Evolutionary conservation across 495 filamentous ascomycete species (phyloP).

Genomic region (Paragyromitra xinjiangensis): DNA sequence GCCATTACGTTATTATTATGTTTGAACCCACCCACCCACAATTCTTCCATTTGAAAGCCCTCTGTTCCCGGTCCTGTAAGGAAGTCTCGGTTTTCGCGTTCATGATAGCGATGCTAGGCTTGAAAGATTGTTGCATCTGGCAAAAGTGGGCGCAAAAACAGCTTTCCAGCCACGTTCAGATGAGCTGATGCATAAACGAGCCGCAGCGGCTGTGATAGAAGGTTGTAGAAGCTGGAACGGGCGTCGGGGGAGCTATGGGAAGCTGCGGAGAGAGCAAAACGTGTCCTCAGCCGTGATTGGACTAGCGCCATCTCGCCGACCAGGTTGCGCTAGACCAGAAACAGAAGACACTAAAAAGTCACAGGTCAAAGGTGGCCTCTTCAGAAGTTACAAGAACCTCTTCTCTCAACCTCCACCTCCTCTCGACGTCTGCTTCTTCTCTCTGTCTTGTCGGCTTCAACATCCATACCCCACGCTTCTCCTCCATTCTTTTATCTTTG

Average conservation of each 20-base stretch:
- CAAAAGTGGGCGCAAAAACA: background rate
- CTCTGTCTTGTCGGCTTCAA: slow-evolving; percentile 29
- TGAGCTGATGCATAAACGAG: slow-evolving; percentile 45
- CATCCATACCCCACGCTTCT: slow-evolving; percentile 21
- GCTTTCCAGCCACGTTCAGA: background rate
- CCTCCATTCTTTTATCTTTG: slow-evolving; percentile 14
- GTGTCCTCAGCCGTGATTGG: slow-evolving; percentile 48
- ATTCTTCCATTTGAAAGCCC: background rate
- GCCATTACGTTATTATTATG: background rate
- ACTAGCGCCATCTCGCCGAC: slow-evolving; percentile 35
- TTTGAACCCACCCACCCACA: background rate
- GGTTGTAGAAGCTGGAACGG: slow-evolving; percentile 40
- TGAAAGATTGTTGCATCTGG: background rate
- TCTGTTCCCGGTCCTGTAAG: background rate
- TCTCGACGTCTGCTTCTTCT: slow-evolving; percentile 25
- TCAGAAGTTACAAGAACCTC: slow-evolving; percentile 54
- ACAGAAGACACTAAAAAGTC: slow-evolving; percentile 40
- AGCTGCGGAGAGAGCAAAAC: slow-evolving; percentile 37
- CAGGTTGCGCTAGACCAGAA: slow-evolving; percentile 34
- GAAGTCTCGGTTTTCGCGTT: background rate
- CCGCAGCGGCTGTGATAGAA: slow-evolving; percentile 31
- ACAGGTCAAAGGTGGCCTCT: slow-evolving; percentile 54
- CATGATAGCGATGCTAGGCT: background rate
- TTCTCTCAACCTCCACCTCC: slow-evolving; percentile 34
- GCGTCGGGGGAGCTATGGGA: slow-evolving; percentile 23